phyloP scores from a whole-genome alignment of 352 stramenopile species.

The Pythium apleroticum region DNA sequence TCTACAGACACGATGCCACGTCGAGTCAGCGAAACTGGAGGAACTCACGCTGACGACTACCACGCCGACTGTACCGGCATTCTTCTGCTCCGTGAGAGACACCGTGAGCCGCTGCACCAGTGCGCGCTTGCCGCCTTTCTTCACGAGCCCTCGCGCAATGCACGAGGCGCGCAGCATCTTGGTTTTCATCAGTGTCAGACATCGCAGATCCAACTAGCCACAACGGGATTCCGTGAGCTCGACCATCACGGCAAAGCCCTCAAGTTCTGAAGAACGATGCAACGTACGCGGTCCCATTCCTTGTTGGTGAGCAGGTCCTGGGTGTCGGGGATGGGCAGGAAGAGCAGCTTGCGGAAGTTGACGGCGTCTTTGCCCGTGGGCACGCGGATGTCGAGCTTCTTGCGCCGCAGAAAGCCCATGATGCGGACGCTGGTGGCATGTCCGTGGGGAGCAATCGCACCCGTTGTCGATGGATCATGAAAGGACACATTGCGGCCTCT shows the following conservation, averaged over 20 bases:
- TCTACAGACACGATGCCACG: conserved; percentile 51
- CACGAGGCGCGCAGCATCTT: conserved; percentile 83
- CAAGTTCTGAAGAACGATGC: not conserved
- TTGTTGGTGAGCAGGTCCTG: conserved; percentile 63
- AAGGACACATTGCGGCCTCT: conserved; percentile 4
- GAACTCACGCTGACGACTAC: too few relatives aligned
- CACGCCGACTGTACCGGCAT: conserved; percentile 35
- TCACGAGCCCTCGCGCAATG: conserved; percentile 55
- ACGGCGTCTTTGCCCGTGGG: conserved; percentile 69
- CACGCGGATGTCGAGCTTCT: conserved; percentile 67
- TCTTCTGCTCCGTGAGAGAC: conserved; percentile 64
- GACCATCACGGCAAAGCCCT: not conserved
- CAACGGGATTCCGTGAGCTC: too few relatives aligned
- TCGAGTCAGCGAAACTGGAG: too few relatives aligned
- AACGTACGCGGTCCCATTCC: conserved; percentile 64
- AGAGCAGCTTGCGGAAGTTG: conserved; percentile 81
- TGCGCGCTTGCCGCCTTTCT: conserved; percentile 66
- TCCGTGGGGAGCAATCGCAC: too few relatives aligned
- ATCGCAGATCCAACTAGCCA: conserved; percentile 70
- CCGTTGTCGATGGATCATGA: conserved; percentile 9
- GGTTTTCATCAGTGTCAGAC: conserved; percentile 77
- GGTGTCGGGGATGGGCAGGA: conserved; percentile 66
- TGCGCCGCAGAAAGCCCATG: conserved; percentile 66
- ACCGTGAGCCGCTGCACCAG: conserved; percentile 54
- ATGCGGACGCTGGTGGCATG: not conserved